These are phyloP conservation scores for Yamadazyma conglobata DNA, from an alignment of 1,139 yeast genomes.

Conservation along the genomic window DNA sequence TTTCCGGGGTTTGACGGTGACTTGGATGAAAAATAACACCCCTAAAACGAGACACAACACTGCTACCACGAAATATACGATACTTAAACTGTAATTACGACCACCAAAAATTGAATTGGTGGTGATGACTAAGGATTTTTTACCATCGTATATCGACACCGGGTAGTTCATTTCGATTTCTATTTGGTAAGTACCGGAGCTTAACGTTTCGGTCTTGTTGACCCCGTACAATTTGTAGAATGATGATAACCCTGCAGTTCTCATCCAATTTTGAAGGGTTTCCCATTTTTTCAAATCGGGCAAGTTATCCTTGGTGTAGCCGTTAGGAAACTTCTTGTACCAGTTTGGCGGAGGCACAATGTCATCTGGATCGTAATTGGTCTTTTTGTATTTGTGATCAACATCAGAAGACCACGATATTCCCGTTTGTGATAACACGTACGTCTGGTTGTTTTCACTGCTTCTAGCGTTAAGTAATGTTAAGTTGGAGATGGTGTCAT, in stretches of 20 bases:
- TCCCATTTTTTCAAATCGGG: constrained; percentile 58
- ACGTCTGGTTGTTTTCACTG: constrained; percentile 46
- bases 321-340: constrained; percentile 80
- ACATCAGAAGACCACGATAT: constrained; percentile 88
- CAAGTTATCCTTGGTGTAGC: constrained; percentile 77
- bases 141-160: constrained; percentile 63
- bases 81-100: constrained; percentile 62
- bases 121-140: constrained; percentile 62
- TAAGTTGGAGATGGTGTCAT: constrained; percentile 66
- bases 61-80: constrained; percentile 65
- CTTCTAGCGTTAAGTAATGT: constrained; percentile 44
- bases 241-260: constrained; percentile 73
- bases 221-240: constrained; percentile 65
- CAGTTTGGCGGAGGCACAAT: constrained; percentile 97
- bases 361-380: constrained; percentile 63
- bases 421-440: constrained; percentile 60
- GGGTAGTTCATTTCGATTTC: constrained; percentile 68
- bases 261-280: constrained; percentile 73
- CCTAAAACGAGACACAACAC: constrained; percentile 47
- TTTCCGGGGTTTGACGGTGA: constrained; percentile 44
- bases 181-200: constrained; percentile 58
- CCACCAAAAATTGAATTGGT: constrained; percentile 72
- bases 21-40: constrained; percentile 43
- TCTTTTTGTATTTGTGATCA: constrained; percentile 69
- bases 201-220: constrained; percentile 46